Evolutionary conservation across 1,284 basidiomycete species (phyloP).

Genomic region (Cryptococcus sp.): DNA sequence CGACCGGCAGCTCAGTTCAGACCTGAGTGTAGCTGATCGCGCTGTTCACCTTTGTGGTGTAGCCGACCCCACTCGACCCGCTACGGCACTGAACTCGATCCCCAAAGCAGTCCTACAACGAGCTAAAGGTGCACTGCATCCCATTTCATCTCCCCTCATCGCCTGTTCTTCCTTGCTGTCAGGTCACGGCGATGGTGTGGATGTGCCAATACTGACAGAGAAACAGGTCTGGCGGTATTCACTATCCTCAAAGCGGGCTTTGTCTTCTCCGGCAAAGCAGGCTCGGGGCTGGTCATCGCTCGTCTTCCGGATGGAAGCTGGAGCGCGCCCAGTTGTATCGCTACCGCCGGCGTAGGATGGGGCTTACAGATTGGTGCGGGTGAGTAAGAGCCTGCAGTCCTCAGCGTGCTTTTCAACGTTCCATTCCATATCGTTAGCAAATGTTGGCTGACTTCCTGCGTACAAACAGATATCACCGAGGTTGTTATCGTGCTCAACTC

Average conservation of each 20-base stretch:
- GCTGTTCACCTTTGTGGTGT: constrained; percentile 1
- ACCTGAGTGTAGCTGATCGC: not conserved
- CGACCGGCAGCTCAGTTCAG: no score
- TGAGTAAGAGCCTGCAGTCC: constrained; percentile 17
- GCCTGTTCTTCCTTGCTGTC: not conserved
- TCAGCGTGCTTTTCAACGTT: no score
- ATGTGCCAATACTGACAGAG: not conserved
- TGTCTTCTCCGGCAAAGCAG: constrained; percentile 93
- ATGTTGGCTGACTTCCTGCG: no score
- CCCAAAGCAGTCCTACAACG: constrained; percentile 90
- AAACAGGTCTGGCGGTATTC: constrained; percentile 78
- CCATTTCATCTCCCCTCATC: not conserved
- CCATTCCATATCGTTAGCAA: no score
- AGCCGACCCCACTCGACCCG: constrained; percentile 87
- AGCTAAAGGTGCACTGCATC: constrained; percentile 68
- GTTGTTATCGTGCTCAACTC: constrained; percentile 89
- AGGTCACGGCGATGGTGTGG: not conserved
- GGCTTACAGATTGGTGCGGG: constrained; percentile 88
- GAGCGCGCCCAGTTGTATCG: constrained; percentile 96
- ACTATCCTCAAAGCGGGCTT: constrained; percentile 90
- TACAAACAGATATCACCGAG: constrained; percentile 55
- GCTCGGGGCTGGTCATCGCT: constrained; percentile 91
- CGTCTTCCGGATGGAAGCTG: constrained; percentile 94
- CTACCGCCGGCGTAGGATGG: constrained; percentile 94
- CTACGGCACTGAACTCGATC: constrained; percentile 90